Evolutionary conservation across 768 basidiomycete species (phyloP).

Genomic region (Rhizopogon rudus): DNA sequence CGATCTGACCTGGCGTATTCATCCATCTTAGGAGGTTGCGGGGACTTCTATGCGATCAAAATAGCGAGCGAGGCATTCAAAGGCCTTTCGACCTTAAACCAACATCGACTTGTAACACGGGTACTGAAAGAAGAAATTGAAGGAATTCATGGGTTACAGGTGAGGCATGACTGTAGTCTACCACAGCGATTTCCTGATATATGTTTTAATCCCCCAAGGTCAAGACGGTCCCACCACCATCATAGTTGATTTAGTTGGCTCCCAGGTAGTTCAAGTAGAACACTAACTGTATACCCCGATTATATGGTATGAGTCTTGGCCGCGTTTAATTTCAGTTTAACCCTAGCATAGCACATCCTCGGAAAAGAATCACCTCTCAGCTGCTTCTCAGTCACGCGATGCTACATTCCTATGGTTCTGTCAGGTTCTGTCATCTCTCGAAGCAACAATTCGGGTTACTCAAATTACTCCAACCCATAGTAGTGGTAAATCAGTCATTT

Average conservation of each 20-base stretch:
- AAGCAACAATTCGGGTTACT: neutral
- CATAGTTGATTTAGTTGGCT: neutral
- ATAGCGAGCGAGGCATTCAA: conserved; percentile 85
- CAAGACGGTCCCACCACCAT: conserved; percentile 32
- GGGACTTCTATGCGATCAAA: conserved; percentile 92
- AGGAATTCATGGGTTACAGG: conserved; percentile 92
- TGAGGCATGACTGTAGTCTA: conserved; percentile 28
- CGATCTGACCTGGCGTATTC: conserved; percentile 3
- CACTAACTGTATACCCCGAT: neutral
- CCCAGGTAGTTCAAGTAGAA: neutral
- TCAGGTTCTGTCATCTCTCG: neutral
- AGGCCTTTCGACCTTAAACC: conserved; percentile 83
- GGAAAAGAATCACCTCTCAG: neutral
- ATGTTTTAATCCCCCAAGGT: conserved; percentile 25
- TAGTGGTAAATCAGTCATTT: neutral
- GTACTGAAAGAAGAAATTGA: conserved; percentile 84
- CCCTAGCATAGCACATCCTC: neutral
- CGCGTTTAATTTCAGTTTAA: neutral
- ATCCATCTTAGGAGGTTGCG: conserved; percentile 77
- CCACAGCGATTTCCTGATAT: neutral
- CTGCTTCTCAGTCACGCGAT: neutral
- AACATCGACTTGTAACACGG: conserved; percentile 87
- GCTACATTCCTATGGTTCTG: neutral
- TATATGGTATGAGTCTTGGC: neutral
- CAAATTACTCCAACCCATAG: neutral